Percentiles rank a stretch among this genome's conserved stretches.
These are phyloP conservation scores for Klebsormidium nitens DNA, from an alignment of 139 green algal species.

Conservation along the genomic window DNA sequence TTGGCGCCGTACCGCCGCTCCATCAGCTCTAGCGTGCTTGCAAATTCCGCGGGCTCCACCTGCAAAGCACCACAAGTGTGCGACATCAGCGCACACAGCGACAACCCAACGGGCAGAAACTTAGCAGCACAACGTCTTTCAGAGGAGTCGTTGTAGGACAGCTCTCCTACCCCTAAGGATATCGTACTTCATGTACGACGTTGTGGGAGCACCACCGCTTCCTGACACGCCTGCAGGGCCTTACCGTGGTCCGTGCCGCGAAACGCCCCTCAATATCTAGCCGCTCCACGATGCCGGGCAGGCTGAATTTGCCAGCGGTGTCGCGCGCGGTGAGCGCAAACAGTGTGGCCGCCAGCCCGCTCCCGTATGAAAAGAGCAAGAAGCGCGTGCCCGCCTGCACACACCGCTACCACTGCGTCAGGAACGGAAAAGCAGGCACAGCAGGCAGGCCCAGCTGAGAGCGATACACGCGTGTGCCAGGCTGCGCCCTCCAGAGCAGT, in stretches of 20 bases:
- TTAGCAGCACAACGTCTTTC: not conserved
- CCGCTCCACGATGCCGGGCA: not conserved
- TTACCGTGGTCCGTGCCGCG: too few relatives aligned
- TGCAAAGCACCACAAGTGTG: not conserved
- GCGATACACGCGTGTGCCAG: too few relatives aligned
- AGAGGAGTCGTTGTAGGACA: too few relatives aligned
- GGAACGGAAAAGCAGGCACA: too few relatives aligned
- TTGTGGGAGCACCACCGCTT: too few relatives aligned
- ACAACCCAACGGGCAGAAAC: conserved; percentile 19
- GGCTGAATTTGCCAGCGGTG: not conserved
- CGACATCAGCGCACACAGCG: conserved; percentile 37
- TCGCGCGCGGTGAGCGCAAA: conserved; percentile 49
- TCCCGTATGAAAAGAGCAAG: conserved; percentile 75
- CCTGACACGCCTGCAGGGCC: too few relatives aligned
- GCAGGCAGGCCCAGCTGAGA: not conserved
- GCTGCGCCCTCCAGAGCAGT: too few relatives aligned
- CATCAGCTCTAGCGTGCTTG: conserved; percentile 35
- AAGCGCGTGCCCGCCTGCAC: conserved; percentile 46
- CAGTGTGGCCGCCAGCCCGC: conserved; percentile 53
- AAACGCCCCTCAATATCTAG: not conserved
- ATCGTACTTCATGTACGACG: too few relatives aligned
- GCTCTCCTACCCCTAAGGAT: too few relatives aligned
- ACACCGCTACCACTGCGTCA: too few relatives aligned
- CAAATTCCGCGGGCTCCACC: conserved; percentile 44
- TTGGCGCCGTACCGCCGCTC: conserved; percentile 31